phyloP scores from a whole-genome alignment of 2,329 filamentous ascomycete genomes.

The Gaeumannomyces tritici region DNA sequence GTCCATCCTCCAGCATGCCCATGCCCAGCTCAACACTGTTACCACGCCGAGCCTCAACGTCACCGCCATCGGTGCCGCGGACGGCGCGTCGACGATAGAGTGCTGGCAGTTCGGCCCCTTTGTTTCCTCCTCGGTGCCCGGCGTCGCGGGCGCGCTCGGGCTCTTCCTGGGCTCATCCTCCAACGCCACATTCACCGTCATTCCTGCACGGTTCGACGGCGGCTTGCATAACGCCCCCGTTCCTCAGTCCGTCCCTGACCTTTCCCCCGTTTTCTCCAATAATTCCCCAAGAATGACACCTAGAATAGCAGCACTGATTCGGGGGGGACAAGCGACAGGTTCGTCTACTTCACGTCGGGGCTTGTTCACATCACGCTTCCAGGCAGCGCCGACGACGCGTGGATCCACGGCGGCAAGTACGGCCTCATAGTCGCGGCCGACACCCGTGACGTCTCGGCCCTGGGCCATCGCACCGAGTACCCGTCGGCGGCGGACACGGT shows the following conservation, averaged over 20 bases:
- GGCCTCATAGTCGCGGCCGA: conserved; percentile 32
- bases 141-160: conserved; percentile 19
- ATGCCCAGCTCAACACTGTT: not conserved
- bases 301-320: not conserved
- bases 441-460: conserved; percentile 24
- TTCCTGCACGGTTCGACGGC: conserved; percentile 26
- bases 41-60: conserved; percentile 22
- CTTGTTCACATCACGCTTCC: conserved; percentile 25
- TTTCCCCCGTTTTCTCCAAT: not conserved
- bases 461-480: conserved; percentile 31
- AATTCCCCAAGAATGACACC: no score
- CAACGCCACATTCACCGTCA: conserved; percentile 23
- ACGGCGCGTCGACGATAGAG: conserved; percentile 29
- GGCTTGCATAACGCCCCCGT: conserved; percentile 30
- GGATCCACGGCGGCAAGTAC: conserved; percentile 27
- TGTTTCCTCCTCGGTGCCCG: conserved; percentile 17
- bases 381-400: conserved; percentile 24
- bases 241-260: conserved; percentile 24
- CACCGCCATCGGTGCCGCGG: conserved; percentile 25
- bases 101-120: conserved; percentile 35
- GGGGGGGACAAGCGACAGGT: not conserved
- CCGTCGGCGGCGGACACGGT: conserved; percentile 27
- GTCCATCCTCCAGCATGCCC: not conserved
- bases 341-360: not conserved
- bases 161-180: conserved; percentile 20